Percentiles rank a stretch among this genome's conserved stretches.
Evolutionary conservation across 176 grass and related monocot species (phyloP).

Genomic region (Bolboschoenus planiculmis): DNA sequence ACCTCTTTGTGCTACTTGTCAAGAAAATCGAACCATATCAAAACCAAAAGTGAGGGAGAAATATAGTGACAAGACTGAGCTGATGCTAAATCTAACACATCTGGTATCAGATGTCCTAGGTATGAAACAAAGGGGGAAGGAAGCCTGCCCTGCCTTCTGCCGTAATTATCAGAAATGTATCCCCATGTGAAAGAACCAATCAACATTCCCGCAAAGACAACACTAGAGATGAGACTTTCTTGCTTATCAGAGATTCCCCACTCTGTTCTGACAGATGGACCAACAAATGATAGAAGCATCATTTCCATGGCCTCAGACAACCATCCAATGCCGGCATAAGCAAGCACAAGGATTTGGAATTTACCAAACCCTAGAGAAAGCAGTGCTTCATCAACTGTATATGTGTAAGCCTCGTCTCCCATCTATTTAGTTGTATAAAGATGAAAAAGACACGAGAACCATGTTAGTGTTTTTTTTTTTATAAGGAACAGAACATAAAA

Average conservation of each 20-base stretch:
- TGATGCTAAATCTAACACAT: neutral
- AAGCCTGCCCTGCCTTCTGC: slow-evolving; percentile 51
- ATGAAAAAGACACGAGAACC: neutral
- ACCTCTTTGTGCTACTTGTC: neutral
- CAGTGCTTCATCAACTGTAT: slow-evolving; percentile 66
- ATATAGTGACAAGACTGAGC: neutral
- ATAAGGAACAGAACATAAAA: neutral
- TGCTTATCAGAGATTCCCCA: slow-evolving; percentile 52
- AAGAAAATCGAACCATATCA: neutral
- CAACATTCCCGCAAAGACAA: slow-evolving; percentile 80
- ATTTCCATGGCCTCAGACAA: slow-evolving; percentile 72
- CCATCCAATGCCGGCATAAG: slow-evolving; percentile 77
- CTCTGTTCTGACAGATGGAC: slow-evolving; percentile 42
- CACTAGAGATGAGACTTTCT: slow-evolving; percentile 68
- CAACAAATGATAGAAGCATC: slow-evolving; percentile 83
- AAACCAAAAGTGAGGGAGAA: neutral
- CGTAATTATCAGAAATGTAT: slow-evolving; percentile 69
- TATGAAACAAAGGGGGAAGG: neutral
- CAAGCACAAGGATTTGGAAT: slow-evolving; percentile 66
- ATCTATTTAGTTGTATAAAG: slow-evolving; percentile 19
- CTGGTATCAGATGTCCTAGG: neutral
- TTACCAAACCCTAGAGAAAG: slow-evolving; percentile 62
- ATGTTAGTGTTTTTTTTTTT: neutral
- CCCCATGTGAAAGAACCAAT: slow-evolving; percentile 64
- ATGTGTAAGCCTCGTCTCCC: slow-evolving; percentile 38